Percentiles rank a stretch among this genome's conserved stretches.
Evolutionary conservation across 1,139 yeast species (phyloP).

Genomic region (Saccharomyces uvarum): DNA sequence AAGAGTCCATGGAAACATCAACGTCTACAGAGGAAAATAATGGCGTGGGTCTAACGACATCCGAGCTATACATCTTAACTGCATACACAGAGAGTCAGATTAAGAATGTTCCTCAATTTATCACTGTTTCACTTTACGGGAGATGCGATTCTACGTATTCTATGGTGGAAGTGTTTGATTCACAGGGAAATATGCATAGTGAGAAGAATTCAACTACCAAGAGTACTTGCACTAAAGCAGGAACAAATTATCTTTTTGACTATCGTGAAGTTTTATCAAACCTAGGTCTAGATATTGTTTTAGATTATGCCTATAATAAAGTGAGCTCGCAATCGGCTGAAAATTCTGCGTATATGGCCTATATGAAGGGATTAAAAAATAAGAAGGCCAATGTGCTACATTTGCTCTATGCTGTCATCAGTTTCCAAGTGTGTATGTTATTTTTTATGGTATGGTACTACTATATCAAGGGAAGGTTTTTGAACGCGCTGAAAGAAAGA

Average conservation of each 20-base stretch:
- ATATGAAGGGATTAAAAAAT: conserved; percentile 8
- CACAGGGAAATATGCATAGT: not conserved
- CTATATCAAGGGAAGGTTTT: conserved; percentile 20
- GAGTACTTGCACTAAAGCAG: conserved; percentile 14
- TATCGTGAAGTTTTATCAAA: conserved; percentile 22
- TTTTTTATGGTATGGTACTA: conserved; percentile 22
- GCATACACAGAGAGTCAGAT: conserved; percentile 24
- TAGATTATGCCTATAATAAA: conserved; percentile 25
- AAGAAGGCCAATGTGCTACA: conserved; percentile 16
- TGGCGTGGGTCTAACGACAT: conserved; percentile 29
- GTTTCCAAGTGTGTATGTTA: conserved; percentile 11
- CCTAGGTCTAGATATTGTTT: conserved; percentile 25
- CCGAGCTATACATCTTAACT: conserved; percentile 26
- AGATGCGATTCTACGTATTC: conserved; percentile 18
- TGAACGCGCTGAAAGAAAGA: conserved; percentile 18
- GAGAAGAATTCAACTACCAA: conserved; percentile 12
- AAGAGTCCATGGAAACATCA: conserved; percentile 18
- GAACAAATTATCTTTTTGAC: conserved; percentile 22
- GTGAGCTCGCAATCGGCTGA: not conserved
- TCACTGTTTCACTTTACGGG: conserved; percentile 24
- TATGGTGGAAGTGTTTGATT: not conserved
- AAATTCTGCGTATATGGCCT: conserved; percentile 11
- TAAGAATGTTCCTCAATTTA: conserved; percentile 22
- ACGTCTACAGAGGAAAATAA: conserved; percentile 22
- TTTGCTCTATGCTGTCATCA: conserved; percentile 15